These are phyloP conservation scores for Viridothelium virens DNA, from an alignment of 495 filamentous ascomycete species.

Conservation along the genomic window DNA sequence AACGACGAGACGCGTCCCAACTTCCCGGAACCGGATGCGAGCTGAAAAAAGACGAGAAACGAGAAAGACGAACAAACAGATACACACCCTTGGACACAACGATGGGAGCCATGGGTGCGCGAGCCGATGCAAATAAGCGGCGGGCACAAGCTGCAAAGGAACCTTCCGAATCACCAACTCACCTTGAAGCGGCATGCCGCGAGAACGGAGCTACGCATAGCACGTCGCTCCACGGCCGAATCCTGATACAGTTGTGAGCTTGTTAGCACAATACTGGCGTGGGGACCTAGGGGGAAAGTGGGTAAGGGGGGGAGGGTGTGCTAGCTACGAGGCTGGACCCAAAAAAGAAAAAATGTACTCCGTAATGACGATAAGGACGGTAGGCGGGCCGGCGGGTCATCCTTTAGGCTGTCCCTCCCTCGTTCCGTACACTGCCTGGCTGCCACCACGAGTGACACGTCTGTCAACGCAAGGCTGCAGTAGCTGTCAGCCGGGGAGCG, in stretches of 20 bases:
- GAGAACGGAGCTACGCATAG: not conserved
- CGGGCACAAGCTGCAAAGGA: not conserved
- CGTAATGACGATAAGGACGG: slow-evolving; percentile 2
- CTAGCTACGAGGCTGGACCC: not conserved
- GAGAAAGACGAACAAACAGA: not conserved
- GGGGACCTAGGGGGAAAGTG: not conserved
- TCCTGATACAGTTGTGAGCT: not conserved
- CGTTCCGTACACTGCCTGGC: not conserved
- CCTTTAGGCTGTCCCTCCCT: not conserved
- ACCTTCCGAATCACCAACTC: not conserved
- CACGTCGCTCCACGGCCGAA: not conserved
- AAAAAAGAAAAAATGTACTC: not conserved
- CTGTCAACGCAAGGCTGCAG: slow-evolving; percentile 5
- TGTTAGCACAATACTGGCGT: not conserved
- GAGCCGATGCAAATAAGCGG: slow-evolving; percentile 9
- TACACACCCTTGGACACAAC: not conserved
- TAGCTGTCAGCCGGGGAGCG: not conserved
- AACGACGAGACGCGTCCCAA: not conserved
- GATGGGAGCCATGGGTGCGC: not conserved
- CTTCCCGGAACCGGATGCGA: not conserved
- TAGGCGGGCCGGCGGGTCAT: not conserved
- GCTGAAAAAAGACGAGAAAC: not conserved
- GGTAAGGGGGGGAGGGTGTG: not conserved
- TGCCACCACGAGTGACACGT: not conserved
- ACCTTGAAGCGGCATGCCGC: not conserved